A percentile compares a stretch with the other conserved stretches of the same genome.
phyloP scores from a whole-genome alignment of 2,329 filamentous ascomycete genomes.

The Phialemoniopsis sp. region DNA sequence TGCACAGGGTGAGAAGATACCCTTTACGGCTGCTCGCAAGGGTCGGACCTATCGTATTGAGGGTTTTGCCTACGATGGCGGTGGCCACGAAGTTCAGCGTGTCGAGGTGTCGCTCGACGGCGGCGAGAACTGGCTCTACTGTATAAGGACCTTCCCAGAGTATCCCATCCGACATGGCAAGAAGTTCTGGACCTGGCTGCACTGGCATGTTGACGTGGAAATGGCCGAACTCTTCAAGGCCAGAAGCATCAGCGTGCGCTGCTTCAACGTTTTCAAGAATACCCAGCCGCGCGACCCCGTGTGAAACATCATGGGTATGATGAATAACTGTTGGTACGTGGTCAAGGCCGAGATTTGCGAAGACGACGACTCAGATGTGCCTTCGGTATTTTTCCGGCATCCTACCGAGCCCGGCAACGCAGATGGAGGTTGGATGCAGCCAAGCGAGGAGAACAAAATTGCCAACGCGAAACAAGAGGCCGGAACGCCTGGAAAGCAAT shows the following conservation, averaged over 20 bases:
- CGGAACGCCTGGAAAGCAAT: conserved; percentile 23
- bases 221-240: conserved; percentile 35
- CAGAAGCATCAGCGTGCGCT: conserved; percentile 37
- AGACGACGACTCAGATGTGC: conserved; percentile 19
- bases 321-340: conserved; percentile 39
- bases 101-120: conserved; percentile 44
- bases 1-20: conserved; percentile 37
- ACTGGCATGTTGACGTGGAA: conserved; percentile 46
- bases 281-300: conserved; percentile 38
- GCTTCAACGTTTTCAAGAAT: conserved; percentile 41
- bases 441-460: conserved; percentile 37
- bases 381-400: conserved; percentile 37
- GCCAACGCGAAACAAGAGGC: conserved; percentile 36
- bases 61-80: conserved; percentile 45
- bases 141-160: conserved; percentile 34
- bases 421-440: conserved; percentile 46
- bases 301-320: conserved; percentile 33
- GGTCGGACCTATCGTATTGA: conserved; percentile 36
- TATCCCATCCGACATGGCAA: conserved; percentile 43
- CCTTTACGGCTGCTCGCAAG: conserved; percentile 26
- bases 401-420: conserved; percentile 37
- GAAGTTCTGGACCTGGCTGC: conserved; percentile 50
- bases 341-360: conserved; percentile 33
- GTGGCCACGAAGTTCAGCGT: conserved; percentile 41
- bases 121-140: conserved; percentile 35